Percentiles rank a stretch among this genome's conserved stretches.
Conservation (phyloP, 805 yeast species). For the Limtongia smithiae region DNA sequence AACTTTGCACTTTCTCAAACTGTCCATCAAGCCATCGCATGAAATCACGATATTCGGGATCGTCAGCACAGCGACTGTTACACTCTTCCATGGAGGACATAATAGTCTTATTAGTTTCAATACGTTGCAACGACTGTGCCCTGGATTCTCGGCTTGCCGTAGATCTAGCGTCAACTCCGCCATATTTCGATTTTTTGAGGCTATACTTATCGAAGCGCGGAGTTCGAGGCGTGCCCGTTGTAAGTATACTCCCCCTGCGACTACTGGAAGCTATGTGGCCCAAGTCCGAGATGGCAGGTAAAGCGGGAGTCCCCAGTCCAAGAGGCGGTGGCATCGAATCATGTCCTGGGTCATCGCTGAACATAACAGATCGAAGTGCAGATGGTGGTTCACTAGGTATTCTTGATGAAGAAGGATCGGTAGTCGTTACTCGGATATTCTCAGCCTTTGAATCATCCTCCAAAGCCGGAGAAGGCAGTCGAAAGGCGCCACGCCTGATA, state of each 20-base stretch:
- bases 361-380: slow-evolving; percentile 14
- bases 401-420: too few species aligned
- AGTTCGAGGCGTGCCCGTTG: too few species aligned
- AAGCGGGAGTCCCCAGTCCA: slow-evolving; percentile 22
- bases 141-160: too few species aligned
- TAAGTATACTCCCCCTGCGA: too few species aligned
- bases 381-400: too few species aligned
- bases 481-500: not conserved
- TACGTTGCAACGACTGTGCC: too few species aligned
- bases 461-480: slow-evolving; percentile 25
- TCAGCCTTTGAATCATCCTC: not conserved
- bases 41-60: slow-evolving; percentile 48
- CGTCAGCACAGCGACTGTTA: slow-evolving; percentile 2
- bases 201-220: slow-evolving; percentile 1
- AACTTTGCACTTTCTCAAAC: slow-evolving; percentile 66
- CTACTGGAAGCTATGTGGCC: not conserved
- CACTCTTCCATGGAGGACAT: slow-evolving; percentile 2
- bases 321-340: slow-evolving; percentile 9
- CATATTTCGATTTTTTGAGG: slow-evolving; percentile 8
- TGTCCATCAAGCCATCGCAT: slow-evolving; percentile 41
- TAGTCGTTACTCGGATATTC: too few species aligned
- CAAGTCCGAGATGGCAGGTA: not conserved
- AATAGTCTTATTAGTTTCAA: too few species aligned
- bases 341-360: slow-evolving; percentile 6
- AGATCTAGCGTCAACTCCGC: not conserved